Evolutionary conservation across 2,329 filamentous ascomycete genomes (phyloP), one percentile per base, ranked within the genome.

Genomic region (Sporothrix globosa): DNA sequence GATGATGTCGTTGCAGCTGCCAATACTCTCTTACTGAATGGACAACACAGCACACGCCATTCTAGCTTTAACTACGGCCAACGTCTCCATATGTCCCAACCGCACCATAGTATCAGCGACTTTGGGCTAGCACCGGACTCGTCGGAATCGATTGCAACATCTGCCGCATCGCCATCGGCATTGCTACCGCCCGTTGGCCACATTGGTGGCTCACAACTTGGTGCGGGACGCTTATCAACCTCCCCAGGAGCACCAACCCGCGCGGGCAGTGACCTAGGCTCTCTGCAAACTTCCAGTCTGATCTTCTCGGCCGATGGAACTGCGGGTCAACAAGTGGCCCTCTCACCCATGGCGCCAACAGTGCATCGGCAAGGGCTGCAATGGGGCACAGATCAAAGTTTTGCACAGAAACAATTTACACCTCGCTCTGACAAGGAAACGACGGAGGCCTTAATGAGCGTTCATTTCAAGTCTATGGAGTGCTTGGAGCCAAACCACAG

Each of bases 371-470:
- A 54, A 9, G 67, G 75, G 79, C 79, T 48, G 79, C 77, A 68
- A 77, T 79, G 72, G 86, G 90, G 90, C 11, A 90, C 90, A 0
- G 90, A 92, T 77, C 78, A 84, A n/a, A 87, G 82, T 70, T 92
- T 92, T 76, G 84, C 81, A 72, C 78, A 80, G 27, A 77, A 69
- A 21, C 73, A 84, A 73, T 92, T 89, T 75, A 80, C 86, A 7
- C 85, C 88, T 0, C 82, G 82, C 11, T 82, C 84, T 7, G 80
- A 84, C 71, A 84, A 86, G 74, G 88, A 90, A 50, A 87, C 87
- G 2, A 82, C 83, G 44, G 87, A 90, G 71, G 83, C 85, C 14
- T 78, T 89, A 44, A 84, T 86, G 50, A 83, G 85, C 72, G 82
- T 84, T 46, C 82, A 88, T 56, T 78, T 90, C 19, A 83, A 85